Conservation (phyloP, 1,284 basidiomycete species). For the Xanthoconium separans region DNA sequence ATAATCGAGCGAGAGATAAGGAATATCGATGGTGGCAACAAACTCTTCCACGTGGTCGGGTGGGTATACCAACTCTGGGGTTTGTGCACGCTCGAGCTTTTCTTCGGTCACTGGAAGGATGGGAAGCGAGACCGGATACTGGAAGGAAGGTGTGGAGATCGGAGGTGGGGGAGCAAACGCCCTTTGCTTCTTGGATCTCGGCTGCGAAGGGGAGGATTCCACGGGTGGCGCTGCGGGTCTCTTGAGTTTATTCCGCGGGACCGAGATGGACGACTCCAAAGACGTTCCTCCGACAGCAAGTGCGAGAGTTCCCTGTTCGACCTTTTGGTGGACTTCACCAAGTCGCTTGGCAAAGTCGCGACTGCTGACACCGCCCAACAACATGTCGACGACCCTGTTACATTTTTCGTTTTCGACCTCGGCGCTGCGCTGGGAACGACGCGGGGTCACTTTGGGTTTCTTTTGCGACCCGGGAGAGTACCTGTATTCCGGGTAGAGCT, state of each 20-base stretch:
- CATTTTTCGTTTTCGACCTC: constrained; percentile 39
- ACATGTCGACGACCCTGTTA: constrained; percentile 41
- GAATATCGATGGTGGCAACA: constrained; percentile 41
- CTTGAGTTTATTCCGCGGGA: constrained; percentile 6
- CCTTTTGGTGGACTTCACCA: constrained; percentile 1
- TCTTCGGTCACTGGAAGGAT: not conserved
- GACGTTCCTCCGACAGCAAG: not conserved
- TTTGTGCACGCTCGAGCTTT: not conserved
- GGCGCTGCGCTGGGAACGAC: constrained; percentile 28
- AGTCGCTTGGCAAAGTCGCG: constrained; percentile 32
- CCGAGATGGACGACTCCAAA: not conserved
- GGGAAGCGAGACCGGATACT: constrained; percentile 4
- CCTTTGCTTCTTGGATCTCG: constrained; percentile 7
- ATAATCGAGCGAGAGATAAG: constrained; percentile 36
- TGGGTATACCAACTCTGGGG: constrained; percentile 19
- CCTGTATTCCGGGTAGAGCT: constrained; percentile 55
- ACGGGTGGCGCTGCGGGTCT: constrained; percentile 1
- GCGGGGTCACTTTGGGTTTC: constrained; percentile 24
- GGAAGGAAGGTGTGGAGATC: not conserved
- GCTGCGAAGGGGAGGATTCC: constrained; percentile 4
- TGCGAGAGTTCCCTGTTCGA: not conserved
- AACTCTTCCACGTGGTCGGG: constrained; percentile 23
- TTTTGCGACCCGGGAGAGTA: constrained; percentile 44
- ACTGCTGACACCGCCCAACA: constrained; percentile 42
- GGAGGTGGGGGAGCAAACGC: not conserved